A percentile compares a stretch with the other conserved stretches of the same genome.
phyloP scores from a whole-genome alignment of 1,284 basidiomycete genomes.

The Wallemia ichthyophaga region DNA sequence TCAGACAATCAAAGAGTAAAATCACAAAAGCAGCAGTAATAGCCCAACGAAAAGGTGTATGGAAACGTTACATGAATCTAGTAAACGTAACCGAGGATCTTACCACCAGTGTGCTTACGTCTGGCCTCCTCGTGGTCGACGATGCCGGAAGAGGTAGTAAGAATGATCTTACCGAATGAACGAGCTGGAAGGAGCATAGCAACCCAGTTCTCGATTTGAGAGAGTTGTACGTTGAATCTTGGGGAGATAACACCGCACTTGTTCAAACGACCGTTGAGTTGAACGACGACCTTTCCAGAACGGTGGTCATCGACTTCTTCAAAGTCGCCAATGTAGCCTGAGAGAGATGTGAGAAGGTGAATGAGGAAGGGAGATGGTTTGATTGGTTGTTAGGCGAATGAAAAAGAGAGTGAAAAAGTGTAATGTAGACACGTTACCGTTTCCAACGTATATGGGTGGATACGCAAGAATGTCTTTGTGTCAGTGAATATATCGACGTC shows the following conservation, averaged over 20 bases:
- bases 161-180: slow-evolving; percentile 87
- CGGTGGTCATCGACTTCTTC: slow-evolving; percentile 99
- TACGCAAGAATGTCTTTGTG: slow-evolving; percentile 1
- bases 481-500: slow-evolving; percentile 14
- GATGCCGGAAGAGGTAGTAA: slow-evolving; percentile 87
- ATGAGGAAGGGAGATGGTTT: slow-evolving; percentile 6
- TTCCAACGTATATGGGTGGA: too few species aligned
- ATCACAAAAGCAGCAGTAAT: not conserved
- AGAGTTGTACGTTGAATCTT: slow-evolving; percentile 83
- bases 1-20: too few species aligned
- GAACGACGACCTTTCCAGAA: slow-evolving; percentile 89
- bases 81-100: slow-evolving; percentile 58
- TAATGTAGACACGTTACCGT: too few species aligned
- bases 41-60: slow-evolving; percentile 4
- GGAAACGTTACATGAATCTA: slow-evolving; percentile 13
- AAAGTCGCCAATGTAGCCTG: slow-evolving; percentile 97
- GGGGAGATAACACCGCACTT: slow-evolving; percentile 97
- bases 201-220: slow-evolving; percentile 79
- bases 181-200: slow-evolving; percentile 74
- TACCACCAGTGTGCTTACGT: slow-evolving; percentile 89
- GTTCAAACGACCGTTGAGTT: slow-evolving; percentile 94
- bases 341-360: not conserved
- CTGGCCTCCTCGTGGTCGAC: slow-evolving; percentile 98
- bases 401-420: not conserved
- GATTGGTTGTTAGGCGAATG: slow-evolving; percentile 2